Base-by-base conservation (phyloP, 2,329 filamentous ascomycete species). In the Fusarium bactridioides region DNA sequence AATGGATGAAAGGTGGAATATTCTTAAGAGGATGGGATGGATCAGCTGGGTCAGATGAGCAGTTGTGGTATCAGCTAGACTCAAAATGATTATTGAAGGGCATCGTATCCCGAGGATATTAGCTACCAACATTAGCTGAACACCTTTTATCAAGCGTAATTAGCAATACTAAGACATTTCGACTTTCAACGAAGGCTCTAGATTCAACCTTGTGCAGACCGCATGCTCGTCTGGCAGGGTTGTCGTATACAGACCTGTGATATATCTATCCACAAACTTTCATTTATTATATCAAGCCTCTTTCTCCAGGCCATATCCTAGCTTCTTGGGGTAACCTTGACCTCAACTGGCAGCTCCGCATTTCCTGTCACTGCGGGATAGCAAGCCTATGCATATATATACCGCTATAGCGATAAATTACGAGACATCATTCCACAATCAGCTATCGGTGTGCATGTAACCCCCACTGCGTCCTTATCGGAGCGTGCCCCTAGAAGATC, bases 401-500 rank as follows among this genome's bases (percentile, higher is more conserved):
- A 63, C 38, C 51, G 67, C 37, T 77, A 70, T 44, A 37, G 13
- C 29, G 29, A 51, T 63, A 61, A 29, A 35, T 33, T 31, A 25
- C 19, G 27, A 35, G 21, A 43, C 53, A 53, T 56, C 61, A 65
- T 61, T 50, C 53, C 68, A 64, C 37, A 67, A 68, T 67, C 27
- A 54, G 74, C 55, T 67, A 64, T 67, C 76, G 76, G 76, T 77
- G 73, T 77, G 75, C 64, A 76, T 38, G 33, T 76, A 74, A 74
- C 61, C 70, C 70, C 59, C 29, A 58, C 47, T 37, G n/a, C 25
- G 41, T 43, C 51, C 40, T 66, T 75, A 69, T 67, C 68, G 61
- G 43, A 54, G 64, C 31, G 23, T 51, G 67, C 60, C 63, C 58
- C n/a, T 51, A 47, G 60, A 75, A 50, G 69, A 67, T 65, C 47